Base-by-base conservation (phyloP, 306 rosid genomes). In the Rubus parviflorus region DNA sequence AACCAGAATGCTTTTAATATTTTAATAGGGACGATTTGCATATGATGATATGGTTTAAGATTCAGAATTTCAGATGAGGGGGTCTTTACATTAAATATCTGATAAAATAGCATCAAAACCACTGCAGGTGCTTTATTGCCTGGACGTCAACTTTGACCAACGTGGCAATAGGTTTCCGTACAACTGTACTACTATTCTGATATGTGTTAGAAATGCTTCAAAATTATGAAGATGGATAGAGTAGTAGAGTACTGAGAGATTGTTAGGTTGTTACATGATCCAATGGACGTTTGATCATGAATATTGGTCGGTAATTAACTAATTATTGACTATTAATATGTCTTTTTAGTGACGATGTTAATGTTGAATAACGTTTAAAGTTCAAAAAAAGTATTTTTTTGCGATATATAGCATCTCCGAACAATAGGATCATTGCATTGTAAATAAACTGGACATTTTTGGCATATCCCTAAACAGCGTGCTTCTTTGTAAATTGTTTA, bases 121-220 rank as follows among this genome's bases (percentile, higher is more conserved):
- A 10, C 7, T 60, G 40, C 0, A 6, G 8, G n/a, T 63, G 68
- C 45, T 16, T 14, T 35, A 38, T 14, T 15, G 45, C 37, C 68
- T 63, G 68, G 43, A 63, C 68, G 68, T 45, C 68, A 37, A 15
- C 45, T 35, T 37, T 63, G 45, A 63, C 68, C 40, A 60, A 25
- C 65, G 38, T 60, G 38, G 43, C 38, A 20, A 13, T 14, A 60
- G 41, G 41, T 25, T 12, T 60, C 19, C 19, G 66, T 13, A 60
- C 65, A 10, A 5, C n/a, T 16, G 61, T n/a, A 1, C 15, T 51
- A 3, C 35, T 30, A 10, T 30, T 12, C 8, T 60, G 41, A 23
- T 58, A 8, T 10, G 1, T 3, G 40, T 25, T 23, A 20, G 14
- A 23, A n/a, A 25, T 4, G 6, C 1, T 23, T 4, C 37, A 23